These are phyloP conservation scores for Moesziomyces antarcticus DNA, from an alignment of 1,284 basidiomycete species.

Conservation along the genomic window DNA sequence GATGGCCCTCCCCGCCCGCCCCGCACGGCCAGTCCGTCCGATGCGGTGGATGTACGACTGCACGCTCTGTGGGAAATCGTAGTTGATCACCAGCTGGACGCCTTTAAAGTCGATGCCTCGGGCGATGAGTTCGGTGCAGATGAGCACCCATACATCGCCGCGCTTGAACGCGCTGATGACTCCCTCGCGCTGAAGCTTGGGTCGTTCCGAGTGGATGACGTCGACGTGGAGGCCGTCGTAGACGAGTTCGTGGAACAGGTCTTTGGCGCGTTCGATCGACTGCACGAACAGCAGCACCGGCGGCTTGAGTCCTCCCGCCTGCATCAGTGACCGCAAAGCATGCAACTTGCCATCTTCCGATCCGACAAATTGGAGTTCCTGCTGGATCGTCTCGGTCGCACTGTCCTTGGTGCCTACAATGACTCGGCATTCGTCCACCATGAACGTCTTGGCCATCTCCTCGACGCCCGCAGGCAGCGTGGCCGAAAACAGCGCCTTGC, in stretches of 20 bases:
- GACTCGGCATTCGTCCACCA: slow-evolving; percentile 69
- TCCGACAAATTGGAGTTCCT: slow-evolving; percentile 88
- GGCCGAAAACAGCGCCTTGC: slow-evolving; percentile 92
- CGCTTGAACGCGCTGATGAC: slow-evolving; percentile 77
- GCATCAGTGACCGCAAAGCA: slow-evolving; percentile 80
- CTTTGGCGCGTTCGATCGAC: slow-evolving; percentile 87
- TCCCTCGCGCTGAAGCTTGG: slow-evolving; percentile 85
- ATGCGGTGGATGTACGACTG: slow-evolving; percentile 96
- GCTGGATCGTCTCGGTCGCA: slow-evolving; percentile 79
- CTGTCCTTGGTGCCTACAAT: slow-evolving; percentile 76
- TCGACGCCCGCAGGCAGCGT: slow-evolving; percentile 91
- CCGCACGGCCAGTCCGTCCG: slow-evolving; percentile 93
- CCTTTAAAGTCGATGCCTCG: slow-evolving; percentile 98
- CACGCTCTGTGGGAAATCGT: slow-evolving; percentile 72
- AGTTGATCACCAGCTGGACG: slow-evolving; percentile 90
- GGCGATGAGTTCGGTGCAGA: slow-evolving; percentile 72
- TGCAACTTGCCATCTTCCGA: slow-evolving; percentile 90
- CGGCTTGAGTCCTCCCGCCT: slow-evolving; percentile 83
- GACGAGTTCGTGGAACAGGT: slow-evolving; percentile 85
- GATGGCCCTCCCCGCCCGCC: slow-evolving; percentile 86
- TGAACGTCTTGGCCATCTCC: slow-evolving; percentile 84
- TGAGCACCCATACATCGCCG: slow-evolving; percentile 70
- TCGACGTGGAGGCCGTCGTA: slow-evolving; percentile 89
- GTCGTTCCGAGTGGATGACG: slow-evolving; percentile 89
- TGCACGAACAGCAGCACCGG: slow-evolving; percentile 94